Evolutionary conservation across 352 stramenopile species (phyloP), one percentile per base, ranked within the genome.

Genomic region (Thalassiosira mediterranea): DNA sequence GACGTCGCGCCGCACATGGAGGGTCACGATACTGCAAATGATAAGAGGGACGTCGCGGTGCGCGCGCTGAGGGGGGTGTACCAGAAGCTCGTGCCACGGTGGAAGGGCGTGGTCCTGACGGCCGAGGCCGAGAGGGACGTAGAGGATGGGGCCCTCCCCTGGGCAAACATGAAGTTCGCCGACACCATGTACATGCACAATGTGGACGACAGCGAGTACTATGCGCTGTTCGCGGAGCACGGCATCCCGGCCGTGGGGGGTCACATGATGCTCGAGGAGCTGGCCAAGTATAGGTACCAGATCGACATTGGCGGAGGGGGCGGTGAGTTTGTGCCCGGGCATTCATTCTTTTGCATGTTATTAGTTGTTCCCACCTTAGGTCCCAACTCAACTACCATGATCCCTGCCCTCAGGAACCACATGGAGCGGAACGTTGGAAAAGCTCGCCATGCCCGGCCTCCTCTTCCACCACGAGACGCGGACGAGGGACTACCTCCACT

Each of bases 271-370:
- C 28, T 76, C 19, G 49, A 67, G 13, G 37, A 64, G 29, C 49
- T 66, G 63, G 64, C 26, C 0, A 53, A 37, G 11, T 84, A 73
- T 28, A 79, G 52, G 37, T 84, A 84, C 29, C 70, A 80, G 23
- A 80, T 84, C 51, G 75, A 84, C 47, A 32, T 84, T 17, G 75
- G 66, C 21, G 75, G 75, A 11, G 75, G 56, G n/a, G 74, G 79
- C 15, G 65, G n/a, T n/a, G n/a, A n/a, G n/a, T n/a, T n/a, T n/a
- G n/a, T n/a, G n/a, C n/a, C n/a, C n/a, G n/a, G n/a, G n/a, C n/a
- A n/a, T n/a, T n/a, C n/a, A n/a, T n/a, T n/a, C n/a, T n/a, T n/a
- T n/a, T n/a, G n/a, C n/a, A n/a, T n/a, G n/a, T n/a, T n/a, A n/a
- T n/a, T n/a, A n/a, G n/a, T n/a, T n/a, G n/a, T n/a, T n/a, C n/a